Conservation (phyloP, 305 asterid genomes). For the Fraxinus velutina region DNA sequence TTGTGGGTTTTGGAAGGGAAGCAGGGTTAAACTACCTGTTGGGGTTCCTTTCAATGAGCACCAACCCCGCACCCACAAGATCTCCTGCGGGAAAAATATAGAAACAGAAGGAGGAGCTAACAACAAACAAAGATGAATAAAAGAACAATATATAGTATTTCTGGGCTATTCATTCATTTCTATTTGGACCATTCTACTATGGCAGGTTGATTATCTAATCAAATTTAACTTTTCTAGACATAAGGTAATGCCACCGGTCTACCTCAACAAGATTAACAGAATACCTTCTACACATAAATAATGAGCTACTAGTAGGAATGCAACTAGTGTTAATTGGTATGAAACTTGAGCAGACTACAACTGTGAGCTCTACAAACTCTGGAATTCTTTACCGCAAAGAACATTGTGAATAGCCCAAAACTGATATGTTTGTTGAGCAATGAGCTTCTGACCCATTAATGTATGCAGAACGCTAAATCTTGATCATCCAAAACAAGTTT, state of each 20-base stretch:
- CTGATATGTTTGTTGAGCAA: slow-evolving; percentile 19
- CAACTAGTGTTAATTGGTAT: slow-evolving; percentile 11
- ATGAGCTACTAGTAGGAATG: slow-evolving; percentile 17
- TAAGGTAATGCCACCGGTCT: not conserved
- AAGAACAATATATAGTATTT: not conserved
- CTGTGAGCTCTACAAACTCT: not conserved
- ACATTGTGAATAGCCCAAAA: slow-evolving; percentile 37
- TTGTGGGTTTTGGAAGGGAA: not conserved
- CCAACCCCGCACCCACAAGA: not conserved
- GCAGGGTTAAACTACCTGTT: not conserved
- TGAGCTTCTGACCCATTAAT: slow-evolving; percentile 21
- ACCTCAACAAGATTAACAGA: slow-evolving; percentile 13
- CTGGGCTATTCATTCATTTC: slow-evolving; percentile 4
- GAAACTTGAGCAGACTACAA: slow-evolving; percentile 7
- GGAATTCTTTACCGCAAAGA: slow-evolving; percentile 30
- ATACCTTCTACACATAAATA: slow-evolving; percentile 18
- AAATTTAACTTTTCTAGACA: slow-evolving; percentile 12
- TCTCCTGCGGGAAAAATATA: not conserved
- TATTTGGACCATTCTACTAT: slow-evolving; percentile 5
- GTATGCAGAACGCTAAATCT: slow-evolving; percentile 10
- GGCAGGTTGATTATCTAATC: not conserved
- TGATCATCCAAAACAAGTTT: slow-evolving; percentile 22
- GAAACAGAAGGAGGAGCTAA: not conserved
- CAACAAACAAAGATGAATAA: not conserved
- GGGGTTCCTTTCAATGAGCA: not conserved